Percentiles rank a stretch among this genome's conserved stretches.
phyloP scores from a whole-genome alignment of 2,329 filamentous ascomycete species.

The Trichoderma guizhouense region DNA sequence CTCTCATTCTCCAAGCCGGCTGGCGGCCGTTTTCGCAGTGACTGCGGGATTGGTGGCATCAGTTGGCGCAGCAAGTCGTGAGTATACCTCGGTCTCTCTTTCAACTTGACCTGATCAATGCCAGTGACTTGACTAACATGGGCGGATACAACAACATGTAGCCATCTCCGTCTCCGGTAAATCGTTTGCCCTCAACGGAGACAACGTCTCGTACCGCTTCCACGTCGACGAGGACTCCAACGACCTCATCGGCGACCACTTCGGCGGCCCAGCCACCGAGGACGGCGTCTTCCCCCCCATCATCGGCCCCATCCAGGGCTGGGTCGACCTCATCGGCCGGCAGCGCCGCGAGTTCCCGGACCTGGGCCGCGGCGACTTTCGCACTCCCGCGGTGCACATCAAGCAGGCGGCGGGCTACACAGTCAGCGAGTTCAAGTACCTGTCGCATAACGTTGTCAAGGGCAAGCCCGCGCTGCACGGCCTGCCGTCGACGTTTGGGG shows the following conservation, averaged over 20 bases:
- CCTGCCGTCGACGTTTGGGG: slow-evolving; percentile 58
- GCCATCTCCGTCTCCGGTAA: slow-evolving; percentile 53
- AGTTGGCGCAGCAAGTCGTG: slow-evolving; percentile 10
- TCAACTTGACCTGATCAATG: too few relatives aligned
- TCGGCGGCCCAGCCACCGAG: slow-evolving; percentile 54
- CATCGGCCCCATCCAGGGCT: slow-evolving; percentile 42
- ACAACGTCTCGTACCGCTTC: slow-evolving; percentile 59
- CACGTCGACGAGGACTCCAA: slow-evolving; percentile 55
- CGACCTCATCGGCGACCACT: slow-evolving; percentile 60
- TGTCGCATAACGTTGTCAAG: slow-evolving; percentile 50
- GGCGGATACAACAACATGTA: not conserved
- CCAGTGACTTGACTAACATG: not conserved
- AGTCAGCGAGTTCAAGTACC: slow-evolving; percentile 56
- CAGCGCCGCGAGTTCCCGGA: slow-evolving; percentile 62
- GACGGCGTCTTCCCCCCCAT: slow-evolving; percentile 41
- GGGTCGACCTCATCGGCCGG: slow-evolving; percentile 50
- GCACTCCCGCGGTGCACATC: slow-evolving; percentile 59
- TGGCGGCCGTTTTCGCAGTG: slow-evolving; percentile 7
- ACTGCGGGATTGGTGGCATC: slow-evolving; percentile 2
- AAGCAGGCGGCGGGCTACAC: slow-evolving; percentile 57
- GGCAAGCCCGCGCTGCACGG: slow-evolving; percentile 57
- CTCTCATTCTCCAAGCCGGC: not conserved
- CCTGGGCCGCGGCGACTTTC: slow-evolving; percentile 60
- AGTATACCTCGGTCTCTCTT: not conserved
- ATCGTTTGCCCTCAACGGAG: slow-evolving; percentile 55